Conservation (phyloP, 2,329 filamentous ascomycete species). For the Paecilomyces niveus region DNA sequence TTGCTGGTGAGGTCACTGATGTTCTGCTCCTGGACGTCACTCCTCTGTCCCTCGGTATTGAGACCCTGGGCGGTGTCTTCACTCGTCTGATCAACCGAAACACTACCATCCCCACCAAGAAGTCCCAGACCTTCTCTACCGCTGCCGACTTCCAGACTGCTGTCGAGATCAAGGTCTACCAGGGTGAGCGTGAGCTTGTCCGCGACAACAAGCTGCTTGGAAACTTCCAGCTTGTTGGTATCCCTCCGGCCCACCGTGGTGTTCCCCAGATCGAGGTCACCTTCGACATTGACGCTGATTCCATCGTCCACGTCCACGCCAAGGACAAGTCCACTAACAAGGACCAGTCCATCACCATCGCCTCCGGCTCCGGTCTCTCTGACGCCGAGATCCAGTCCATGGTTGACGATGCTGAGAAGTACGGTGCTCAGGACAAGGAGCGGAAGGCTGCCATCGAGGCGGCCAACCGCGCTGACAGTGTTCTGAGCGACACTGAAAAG, state of each 20-base stretch:
- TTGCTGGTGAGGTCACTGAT: constrained; percentile 94
- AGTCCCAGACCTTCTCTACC: constrained; percentile 96
- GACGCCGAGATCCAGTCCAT: constrained; percentile 93
- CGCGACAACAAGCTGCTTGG: constrained; percentile 97
- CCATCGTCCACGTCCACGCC: constrained; percentile 94
- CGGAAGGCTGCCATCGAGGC: constrained; percentile 92
- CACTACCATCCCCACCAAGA: constrained; percentile 98
- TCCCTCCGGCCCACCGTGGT: constrained; percentile 91
- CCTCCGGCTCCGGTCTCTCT: constrained; percentile 92
- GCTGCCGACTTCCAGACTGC: constrained; percentile 97
- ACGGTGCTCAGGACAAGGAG: constrained; percentile 90
- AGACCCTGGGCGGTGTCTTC: constrained; percentile 97
- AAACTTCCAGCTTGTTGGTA: constrained; percentile 98
- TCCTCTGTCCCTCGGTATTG: constrained; percentile 92
- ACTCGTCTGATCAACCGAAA: constrained; percentile 98
- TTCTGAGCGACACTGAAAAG: constrained; percentile 97
- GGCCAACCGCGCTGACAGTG: constrained; percentile 94
- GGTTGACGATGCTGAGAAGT: constrained; percentile 97
- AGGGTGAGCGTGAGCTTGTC: constrained; percentile 99
- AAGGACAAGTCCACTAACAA: constrained; percentile 99
- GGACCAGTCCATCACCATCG: constrained; percentile 99
- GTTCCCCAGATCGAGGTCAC: constrained; percentile 96
- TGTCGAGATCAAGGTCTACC: constrained; percentile 99
- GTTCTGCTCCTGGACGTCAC: constrained; percentile 93
- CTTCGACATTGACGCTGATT: constrained; percentile 97